Evolutionary conservation across 73 alveolate genomes (phyloP).

Genomic region (Paraurostyla sp.): DNA sequence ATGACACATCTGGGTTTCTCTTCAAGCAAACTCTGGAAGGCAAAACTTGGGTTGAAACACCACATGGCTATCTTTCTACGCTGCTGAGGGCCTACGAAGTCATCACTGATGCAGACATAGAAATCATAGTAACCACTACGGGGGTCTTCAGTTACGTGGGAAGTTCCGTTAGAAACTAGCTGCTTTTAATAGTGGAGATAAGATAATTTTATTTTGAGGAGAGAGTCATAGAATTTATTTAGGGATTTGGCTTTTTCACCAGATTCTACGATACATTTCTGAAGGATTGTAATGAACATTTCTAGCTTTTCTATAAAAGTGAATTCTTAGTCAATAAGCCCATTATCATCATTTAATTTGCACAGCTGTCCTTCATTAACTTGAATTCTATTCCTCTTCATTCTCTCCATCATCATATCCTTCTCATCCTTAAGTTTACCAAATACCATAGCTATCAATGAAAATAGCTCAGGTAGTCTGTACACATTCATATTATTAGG

Average conservation of each 20-base stretch:
- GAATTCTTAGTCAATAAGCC: background rate
- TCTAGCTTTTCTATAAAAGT: slow-evolving; percentile 42
- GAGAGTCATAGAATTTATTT: slow-evolving; percentile 59
- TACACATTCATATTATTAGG: slow-evolving; percentile 53
- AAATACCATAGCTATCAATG: slow-evolving; percentile 52
- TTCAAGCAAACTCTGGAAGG: slow-evolving; percentile 78
- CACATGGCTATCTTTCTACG: slow-evolving; percentile 77
- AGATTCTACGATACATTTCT: slow-evolving; percentile 49
- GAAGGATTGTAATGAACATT: slow-evolving; percentile 25
- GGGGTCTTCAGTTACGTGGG: background rate
- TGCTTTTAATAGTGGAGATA: background rate
- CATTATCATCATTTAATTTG: background rate
- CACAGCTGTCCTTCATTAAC: background rate
- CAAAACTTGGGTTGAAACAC: slow-evolving; percentile 90
- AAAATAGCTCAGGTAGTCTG: slow-evolving; percentile 54
- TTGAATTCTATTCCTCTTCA: background rate
- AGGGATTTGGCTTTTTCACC: slow-evolving; percentile 55
- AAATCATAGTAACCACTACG: slow-evolving; percentile 58
- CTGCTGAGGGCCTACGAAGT: background rate
- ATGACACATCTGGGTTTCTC: slow-evolving; percentile 78
- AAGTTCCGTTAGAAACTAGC: background rate
- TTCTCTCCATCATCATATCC: slow-evolving; percentile 54
- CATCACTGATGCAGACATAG: slow-evolving; percentile 68
- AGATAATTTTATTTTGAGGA: slow-evolving; percentile 30
- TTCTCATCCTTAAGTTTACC: slow-evolving; percentile 61